Percentiles rank a stretch among this genome's conserved stretches.
Evolutionary conservation across 2,329 filamentous ascomycete species (phyloP).

Genomic region (Samsoniella hepiali): DNA sequence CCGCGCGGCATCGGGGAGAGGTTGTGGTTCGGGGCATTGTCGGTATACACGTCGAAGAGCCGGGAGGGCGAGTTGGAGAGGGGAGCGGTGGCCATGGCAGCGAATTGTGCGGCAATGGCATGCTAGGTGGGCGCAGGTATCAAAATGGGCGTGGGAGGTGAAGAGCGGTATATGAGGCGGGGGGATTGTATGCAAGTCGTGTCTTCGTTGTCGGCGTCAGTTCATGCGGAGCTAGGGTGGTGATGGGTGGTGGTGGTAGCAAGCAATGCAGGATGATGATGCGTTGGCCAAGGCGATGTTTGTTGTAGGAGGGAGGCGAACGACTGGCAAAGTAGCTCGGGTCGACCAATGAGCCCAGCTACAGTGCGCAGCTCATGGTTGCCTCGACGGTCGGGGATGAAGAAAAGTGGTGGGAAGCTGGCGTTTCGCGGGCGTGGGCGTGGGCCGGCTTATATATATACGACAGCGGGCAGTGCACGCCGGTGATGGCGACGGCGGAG

Average conservation of each 20-base stretch:
- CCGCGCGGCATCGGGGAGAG: slow-evolving; percentile 46
- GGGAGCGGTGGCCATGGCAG: slow-evolving; percentile 47
- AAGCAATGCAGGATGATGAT: neutral
- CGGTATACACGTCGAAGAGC: slow-evolving; percentile 55
- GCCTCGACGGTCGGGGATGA: neutral
- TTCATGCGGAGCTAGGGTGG: neutral
- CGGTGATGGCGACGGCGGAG: neutral
- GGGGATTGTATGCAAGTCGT: neutral
- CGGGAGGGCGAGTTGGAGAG: slow-evolving; percentile 41
- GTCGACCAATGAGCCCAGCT: slow-evolving; percentile 10
- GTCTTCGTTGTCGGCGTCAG: neutral
- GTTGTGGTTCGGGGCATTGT: slow-evolving; percentile 33
- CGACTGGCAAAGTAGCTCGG: neutral
- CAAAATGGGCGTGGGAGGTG: neutral
- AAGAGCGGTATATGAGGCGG: neutral
- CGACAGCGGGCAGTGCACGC: neutral
- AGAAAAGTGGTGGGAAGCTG: neutral
- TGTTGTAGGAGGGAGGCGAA: neutral
- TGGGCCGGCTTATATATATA: slow-evolving; percentile 19
- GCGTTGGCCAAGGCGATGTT: neutral
- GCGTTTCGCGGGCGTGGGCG: slow-evolving; percentile 19
- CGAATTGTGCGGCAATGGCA: slow-evolving; percentile 42
- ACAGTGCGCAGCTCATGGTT: slow-evolving; percentile 7
- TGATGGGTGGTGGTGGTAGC: neutral
- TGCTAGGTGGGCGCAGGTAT: neutral